Conservation (phyloP, 2,329 filamentous ascomycete genomes). For the Knoxdaviesia capensis region DNA sequence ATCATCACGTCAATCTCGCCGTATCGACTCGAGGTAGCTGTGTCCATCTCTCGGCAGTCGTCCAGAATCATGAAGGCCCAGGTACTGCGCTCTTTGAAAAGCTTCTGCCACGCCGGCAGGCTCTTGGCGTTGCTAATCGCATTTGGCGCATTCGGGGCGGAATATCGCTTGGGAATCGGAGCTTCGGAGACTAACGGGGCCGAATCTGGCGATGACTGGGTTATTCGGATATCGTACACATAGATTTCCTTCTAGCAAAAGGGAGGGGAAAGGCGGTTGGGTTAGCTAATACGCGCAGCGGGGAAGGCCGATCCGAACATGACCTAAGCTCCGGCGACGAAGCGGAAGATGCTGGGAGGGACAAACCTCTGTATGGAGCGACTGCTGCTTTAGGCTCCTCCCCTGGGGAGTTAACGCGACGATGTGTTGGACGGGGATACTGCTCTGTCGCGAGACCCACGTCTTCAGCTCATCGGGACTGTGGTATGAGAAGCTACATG, state of each 20-base stretch:
- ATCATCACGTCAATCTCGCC: constrained; percentile 58
- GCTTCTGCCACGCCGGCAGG: constrained; percentile 67
- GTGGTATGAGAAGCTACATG: not conserved
- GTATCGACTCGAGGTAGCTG: constrained; percentile 42
- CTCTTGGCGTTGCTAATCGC: constrained; percentile 62
- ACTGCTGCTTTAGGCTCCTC: constrained; percentile 65
- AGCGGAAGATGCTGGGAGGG: constrained; percentile 1
- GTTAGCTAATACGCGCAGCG: too few species aligned
- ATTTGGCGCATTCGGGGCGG: constrained; percentile 53
- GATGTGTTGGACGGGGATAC: constrained; percentile 58
- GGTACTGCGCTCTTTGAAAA: constrained; percentile 60
- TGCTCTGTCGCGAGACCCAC: constrained; percentile 58
- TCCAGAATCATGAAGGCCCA: constrained; percentile 60
- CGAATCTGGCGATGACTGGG: constrained; percentile 30
- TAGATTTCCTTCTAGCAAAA: constrained; percentile 58
- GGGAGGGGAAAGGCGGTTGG: not conserved
- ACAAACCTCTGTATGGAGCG: constrained; percentile 58
- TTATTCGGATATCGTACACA: constrained; percentile 70
- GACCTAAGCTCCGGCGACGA: not conserved
- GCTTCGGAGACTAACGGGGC: constrained; percentile 25
- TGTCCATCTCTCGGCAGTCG: constrained; percentile 46
- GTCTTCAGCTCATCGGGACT: constrained; percentile 70
- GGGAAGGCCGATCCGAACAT: not conserved
- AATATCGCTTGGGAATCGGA: constrained; percentile 31
- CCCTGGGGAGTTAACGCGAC: constrained; percentile 74